Evolutionary conservation across 768 basidiomycete species (phyloP), one percentile per base, ranked within the genome.

Genomic region (Amanita polypyramis): DNA sequence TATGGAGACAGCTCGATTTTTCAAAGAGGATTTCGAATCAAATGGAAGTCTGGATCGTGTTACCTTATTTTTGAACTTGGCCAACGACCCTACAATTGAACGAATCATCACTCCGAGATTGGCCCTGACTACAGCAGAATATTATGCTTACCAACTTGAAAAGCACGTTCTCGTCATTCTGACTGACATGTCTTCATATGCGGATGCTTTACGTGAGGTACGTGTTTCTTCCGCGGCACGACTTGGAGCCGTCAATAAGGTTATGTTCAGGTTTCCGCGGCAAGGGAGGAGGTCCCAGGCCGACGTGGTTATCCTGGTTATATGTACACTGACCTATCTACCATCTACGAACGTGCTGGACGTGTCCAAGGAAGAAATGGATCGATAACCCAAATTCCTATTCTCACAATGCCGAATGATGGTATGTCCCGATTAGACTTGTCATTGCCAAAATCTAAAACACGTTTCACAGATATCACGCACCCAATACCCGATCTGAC

Each of bases 401-500:
- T 98, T 60, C 76, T 99, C 48, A 98, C 96, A 51, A 99, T 99
- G 96, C 96, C 96, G 20, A 99, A 98, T 69, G 96, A 98, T 66
- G 95, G 93, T 89, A 68, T 70, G 64, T 55, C 34, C 15, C 30
- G 40, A 53, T 43, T 51, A 34, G 49, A 43, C 35, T 45, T 36
- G 34, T 39, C 46, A 52, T 40, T 53, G 45, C 34, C 51, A 51
- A 48, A 52, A 38, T 56, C 27, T 54, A 34, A 55, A 45, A 15
- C 45, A 34, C 37, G 27, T 25, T 40, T 17, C 17, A 53, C 43
- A 97, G 95, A 98, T 74, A 99, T 99, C 66, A 98, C 96, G n/a
- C 96, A 99, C 69, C 96, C 96, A 51, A 97, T 99, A 68, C 95
- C 95, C 61, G 95, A 97, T 79, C 74, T 98, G 65, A 98, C 95